Evolutionary conservation across 305 asterid genomes (phyloP).

Genomic region (Fraxinus ornus): DNA sequence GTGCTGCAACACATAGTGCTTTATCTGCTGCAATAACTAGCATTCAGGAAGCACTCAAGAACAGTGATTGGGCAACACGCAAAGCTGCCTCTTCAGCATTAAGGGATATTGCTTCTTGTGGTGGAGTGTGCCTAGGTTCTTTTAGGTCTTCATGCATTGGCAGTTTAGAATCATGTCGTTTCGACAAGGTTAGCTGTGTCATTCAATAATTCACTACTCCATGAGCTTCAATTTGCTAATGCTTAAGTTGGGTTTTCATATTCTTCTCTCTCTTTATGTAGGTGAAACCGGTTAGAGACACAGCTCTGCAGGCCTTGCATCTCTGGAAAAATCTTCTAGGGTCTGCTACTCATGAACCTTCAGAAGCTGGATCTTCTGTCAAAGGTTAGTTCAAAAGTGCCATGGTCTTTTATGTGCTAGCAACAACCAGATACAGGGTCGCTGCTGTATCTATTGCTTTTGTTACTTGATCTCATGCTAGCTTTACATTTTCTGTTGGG

Average conservation of each 20-base stretch:
- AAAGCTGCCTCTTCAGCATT: slow-evolving; percentile 85
- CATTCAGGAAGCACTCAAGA: slow-evolving; percentile 85
- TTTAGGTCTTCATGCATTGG: slow-evolving; percentile 67
- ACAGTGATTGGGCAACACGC: slow-evolving; percentile 86
- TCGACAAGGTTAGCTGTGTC: slow-evolving; percentile 68
- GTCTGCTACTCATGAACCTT: slow-evolving; percentile 71
- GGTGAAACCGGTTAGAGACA: slow-evolving; percentile 96
- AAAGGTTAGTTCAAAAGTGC: slow-evolving; percentile 48
- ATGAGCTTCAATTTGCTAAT: slow-evolving; percentile 23
- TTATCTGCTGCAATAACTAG: slow-evolving; percentile 72
- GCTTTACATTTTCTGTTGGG: slow-evolving; percentile 1
- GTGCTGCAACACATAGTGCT: slow-evolving; percentile 59
- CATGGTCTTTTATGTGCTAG: slow-evolving; percentile 17
- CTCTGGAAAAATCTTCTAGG: slow-evolving; percentile 82
- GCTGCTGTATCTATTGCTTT: slow-evolving; percentile 9
- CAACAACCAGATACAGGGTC: not conserved
- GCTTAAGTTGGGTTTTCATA: slow-evolving; percentile 23
- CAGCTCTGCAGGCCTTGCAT: slow-evolving; percentile 86
- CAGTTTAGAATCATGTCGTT: slow-evolving; percentile 86
- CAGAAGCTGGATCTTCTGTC: slow-evolving; percentile 86
- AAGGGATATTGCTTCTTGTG: slow-evolving; percentile 82
- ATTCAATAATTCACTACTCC: slow-evolving; percentile 19
- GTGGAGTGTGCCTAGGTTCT: slow-evolving; percentile 63
- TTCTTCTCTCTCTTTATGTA: slow-evolving; percentile 28
- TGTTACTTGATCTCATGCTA: not conserved